phyloP scores from a whole-genome alignment of 139 green algal genomes.

The Asterochloris sp. region DNA sequence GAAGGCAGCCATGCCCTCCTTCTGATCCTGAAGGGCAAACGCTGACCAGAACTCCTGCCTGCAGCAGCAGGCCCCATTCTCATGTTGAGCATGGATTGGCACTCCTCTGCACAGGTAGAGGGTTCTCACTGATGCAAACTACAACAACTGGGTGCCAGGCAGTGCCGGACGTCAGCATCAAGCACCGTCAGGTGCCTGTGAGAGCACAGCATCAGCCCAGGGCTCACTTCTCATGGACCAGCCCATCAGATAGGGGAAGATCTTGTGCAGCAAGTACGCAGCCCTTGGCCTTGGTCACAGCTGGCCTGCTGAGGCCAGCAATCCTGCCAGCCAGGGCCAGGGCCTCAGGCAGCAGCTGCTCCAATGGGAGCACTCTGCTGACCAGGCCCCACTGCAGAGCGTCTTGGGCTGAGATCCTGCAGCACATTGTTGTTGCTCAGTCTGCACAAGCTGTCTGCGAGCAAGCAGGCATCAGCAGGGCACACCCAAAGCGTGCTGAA shows the following conservation, averaged over 20 bases:
- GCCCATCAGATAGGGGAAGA: conserved; percentile 28
- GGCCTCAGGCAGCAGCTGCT: conserved; percentile 44
- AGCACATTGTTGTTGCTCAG: not conserved
- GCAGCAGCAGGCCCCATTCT: not conserved
- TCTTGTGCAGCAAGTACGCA: conserved; percentile 43
- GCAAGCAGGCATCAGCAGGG: too few relatives aligned
- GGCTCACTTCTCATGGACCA: conserved; percentile 39
- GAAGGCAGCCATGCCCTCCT: conserved; percentile 71
- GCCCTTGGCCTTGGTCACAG: conserved; percentile 54
- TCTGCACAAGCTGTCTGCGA: too few relatives aligned
- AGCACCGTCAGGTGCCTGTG: not conserved
- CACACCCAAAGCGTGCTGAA: too few relatives aligned
- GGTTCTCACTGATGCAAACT: too few relatives aligned
- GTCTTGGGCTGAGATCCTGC: conserved; percentile 41
- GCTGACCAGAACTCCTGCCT: conserved; percentile 56
- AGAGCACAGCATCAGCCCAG: not conserved
- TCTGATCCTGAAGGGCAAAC: conserved; percentile 63
- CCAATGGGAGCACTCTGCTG: conserved; percentile 41
- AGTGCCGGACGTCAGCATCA: not conserved
- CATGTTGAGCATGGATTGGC: not conserved
- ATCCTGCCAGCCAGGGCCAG: conserved; percentile 41
- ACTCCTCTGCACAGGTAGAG: too few relatives aligned
- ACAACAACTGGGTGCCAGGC: not conserved
- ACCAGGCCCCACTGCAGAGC: conserved; percentile 45
- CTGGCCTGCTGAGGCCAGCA: conserved; percentile 29